Evolutionary conservation across 352 stramenopile genomes (phyloP).

Genomic region (Globisporangium middletonii): DNA sequence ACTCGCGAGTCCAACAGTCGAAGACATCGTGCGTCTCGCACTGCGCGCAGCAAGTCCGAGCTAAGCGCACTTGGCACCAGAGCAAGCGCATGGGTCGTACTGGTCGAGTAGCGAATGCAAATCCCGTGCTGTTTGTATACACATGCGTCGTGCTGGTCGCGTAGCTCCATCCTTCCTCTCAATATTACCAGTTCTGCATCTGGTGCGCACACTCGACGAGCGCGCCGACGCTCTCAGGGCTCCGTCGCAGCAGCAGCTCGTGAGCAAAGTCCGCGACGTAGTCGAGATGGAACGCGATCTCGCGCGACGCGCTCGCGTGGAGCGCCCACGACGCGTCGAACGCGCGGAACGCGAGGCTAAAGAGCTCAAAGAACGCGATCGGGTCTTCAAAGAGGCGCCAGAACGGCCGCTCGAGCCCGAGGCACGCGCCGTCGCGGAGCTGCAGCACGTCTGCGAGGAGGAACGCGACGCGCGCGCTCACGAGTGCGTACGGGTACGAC

Average conservation of each 20-base stretch:
- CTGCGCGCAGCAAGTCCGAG: conserved; percentile 16
- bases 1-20: conserved; percentile 3
- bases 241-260: conserved; percentile 65
- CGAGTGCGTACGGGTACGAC: conserved; percentile 57
- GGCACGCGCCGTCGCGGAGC: conserved; percentile 61
- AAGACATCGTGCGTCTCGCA: conserved; percentile 13
- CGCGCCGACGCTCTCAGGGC: conserved; percentile 46
- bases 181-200: conserved; percentile 64
- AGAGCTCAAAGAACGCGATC: conserved; percentile 79
- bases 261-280: conserved; percentile 66
- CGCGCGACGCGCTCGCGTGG: conserved; percentile 30
- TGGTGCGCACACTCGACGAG: conserved; percentile 68
- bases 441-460: conserved; percentile 67
- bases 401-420: conserved; percentile 71
- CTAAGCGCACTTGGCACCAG: neutral
- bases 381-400: conserved; percentile 85
- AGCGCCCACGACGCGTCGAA: conserved; percentile 70
- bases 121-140: too few species aligned
- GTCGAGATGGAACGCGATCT: conserved; percentile 62
- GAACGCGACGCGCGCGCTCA: conserved; percentile 46
- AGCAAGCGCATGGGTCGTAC: neutral
- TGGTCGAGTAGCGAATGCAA: neutral
- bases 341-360: conserved; percentile 60
- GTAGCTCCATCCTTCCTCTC: too few species aligned
- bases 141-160: too few species aligned